These are phyloP conservation scores for Boletus patriciae DNA, from an alignment of 768 basidiomycete genomes.

Conservation along the genomic window DNA sequence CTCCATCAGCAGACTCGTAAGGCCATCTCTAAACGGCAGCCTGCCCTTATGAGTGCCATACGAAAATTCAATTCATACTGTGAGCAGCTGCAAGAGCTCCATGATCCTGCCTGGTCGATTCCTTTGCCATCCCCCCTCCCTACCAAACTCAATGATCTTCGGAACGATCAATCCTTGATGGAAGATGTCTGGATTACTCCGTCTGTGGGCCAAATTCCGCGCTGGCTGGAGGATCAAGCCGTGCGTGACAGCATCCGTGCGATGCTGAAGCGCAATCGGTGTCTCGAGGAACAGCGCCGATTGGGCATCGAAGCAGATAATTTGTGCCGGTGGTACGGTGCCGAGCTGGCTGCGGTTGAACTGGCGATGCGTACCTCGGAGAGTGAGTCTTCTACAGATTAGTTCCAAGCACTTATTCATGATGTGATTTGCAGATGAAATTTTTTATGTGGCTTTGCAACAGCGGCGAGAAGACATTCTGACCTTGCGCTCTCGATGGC, in stretches of 20 bases:
- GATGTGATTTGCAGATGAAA: not conserved
- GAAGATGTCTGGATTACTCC: not conserved
- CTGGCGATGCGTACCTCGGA: not conserved
- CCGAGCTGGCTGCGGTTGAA: not conserved
- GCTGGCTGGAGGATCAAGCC: not conserved
- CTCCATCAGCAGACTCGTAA: too few relatives aligned
- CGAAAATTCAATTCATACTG: too few relatives aligned
- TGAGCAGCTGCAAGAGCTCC: not conserved
- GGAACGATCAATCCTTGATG: not conserved
- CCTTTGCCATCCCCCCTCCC: not conserved
- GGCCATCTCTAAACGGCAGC: too few relatives aligned
- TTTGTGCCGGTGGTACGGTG: not conserved
- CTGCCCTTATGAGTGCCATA: too few relatives aligned
- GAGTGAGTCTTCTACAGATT: slow-evolving; percentile 4
- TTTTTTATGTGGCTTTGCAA: not conserved
- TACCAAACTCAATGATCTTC: not conserved
- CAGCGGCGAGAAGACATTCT: not conserved
- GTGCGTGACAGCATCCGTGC: not conserved
- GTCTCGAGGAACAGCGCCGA: not conserved
- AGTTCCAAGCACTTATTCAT: too few relatives aligned
- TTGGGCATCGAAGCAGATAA: not conserved
- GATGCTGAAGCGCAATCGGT: not conserved
- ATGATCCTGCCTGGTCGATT: not conserved
- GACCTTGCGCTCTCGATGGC: slow-evolving; percentile 4
- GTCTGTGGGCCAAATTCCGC: rapidly evolving